phyloP scores from a whole-genome alignment of 768 basidiomycete genomes.

The Inosperma sp. region DNA sequence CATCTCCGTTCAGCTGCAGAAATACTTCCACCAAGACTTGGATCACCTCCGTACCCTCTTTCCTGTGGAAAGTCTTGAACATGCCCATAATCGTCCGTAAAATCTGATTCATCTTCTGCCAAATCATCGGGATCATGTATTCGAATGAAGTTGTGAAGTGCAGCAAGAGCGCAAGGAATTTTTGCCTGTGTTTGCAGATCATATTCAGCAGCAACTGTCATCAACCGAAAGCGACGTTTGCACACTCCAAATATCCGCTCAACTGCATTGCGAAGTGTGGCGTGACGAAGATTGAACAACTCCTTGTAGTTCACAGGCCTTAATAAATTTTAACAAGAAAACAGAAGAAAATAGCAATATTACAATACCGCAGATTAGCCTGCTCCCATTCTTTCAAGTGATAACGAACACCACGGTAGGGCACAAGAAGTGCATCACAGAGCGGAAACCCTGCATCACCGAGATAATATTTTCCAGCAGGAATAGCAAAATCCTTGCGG shows the following conservation, averaged over 20 bases:
- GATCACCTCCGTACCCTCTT: not conserved
- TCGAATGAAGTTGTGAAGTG: conserved; percentile 25
- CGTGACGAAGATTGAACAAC: conserved; percentile 35
- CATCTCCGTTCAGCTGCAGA: not conserved
- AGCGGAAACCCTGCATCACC: conserved; percentile 34
- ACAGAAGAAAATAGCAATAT: conserved; percentile 5
- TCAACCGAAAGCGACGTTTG: conserved; percentile 21
- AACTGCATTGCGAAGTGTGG: conserved; percentile 32
- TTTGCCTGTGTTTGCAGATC: conserved; percentile 17
- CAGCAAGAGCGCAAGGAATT: conserved; percentile 19
- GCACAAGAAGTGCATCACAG: conserved; percentile 30
- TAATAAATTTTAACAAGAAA: conserved; percentile 12
- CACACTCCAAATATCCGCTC: conserved; percentile 37
- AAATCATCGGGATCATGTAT: conserved; percentile 20
- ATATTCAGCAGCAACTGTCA: conserved; percentile 20
- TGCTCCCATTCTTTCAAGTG: conserved; percentile 36
- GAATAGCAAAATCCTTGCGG: conserved; percentile 22
- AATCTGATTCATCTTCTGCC: conserved; percentile 5
- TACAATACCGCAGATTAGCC: conserved; percentile 15
- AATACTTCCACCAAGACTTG: not conserved
- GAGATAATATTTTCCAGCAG: conserved; percentile 30
- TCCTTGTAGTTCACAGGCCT: conserved; percentile 31
- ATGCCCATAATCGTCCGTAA: not conserved
- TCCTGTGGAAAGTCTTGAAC: not conserved
- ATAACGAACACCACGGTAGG: conserved; percentile 34